phyloP scores from a whole-genome alignment of 148 eudicot genomes.

The Heliamphora exappendiculata region DNA sequence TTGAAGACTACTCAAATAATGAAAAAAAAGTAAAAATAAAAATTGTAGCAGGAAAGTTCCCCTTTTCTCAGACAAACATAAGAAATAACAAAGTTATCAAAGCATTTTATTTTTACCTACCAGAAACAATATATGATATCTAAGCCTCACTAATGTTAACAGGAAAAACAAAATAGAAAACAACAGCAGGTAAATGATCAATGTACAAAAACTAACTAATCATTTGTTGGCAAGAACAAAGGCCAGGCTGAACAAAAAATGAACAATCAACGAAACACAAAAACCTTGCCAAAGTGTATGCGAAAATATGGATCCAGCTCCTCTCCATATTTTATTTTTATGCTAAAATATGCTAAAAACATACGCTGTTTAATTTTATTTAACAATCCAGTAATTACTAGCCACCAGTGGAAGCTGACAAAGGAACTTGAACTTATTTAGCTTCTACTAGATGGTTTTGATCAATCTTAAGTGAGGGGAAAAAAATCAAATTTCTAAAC shows the following conservation, averaged over 20 bases:
- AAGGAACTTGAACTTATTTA: not conserved
- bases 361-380: not conserved
- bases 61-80: not conserved
- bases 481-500: constrained; percentile 2
- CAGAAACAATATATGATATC: not conserved
- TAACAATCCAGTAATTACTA: not conserved
- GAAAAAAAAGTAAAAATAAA: not conserved
- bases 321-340: too few relatives aligned
- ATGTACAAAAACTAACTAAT: not conserved
- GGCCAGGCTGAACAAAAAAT: not conserved
- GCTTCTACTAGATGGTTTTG: not conserved
- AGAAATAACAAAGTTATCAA: not conserved
- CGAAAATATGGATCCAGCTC: too few relatives aligned
- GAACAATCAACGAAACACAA: not conserved
- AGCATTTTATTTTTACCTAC: not conserved
- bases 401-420: not conserved
- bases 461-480: not conserved
- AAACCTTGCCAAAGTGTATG: constrained; percentile 1
- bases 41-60: not conserved
- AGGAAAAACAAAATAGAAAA: not conserved
- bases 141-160: not conserved
- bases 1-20: not conserved
- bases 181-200: constrained; percentile 11
- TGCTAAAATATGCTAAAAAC: not conserved
- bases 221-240: constrained; percentile 8